Evolutionary conservation across 2,329 filamentous ascomycete species (phyloP), one percentile per base, ranked within the genome.

Genomic region (Onygenales sp.): DNA sequence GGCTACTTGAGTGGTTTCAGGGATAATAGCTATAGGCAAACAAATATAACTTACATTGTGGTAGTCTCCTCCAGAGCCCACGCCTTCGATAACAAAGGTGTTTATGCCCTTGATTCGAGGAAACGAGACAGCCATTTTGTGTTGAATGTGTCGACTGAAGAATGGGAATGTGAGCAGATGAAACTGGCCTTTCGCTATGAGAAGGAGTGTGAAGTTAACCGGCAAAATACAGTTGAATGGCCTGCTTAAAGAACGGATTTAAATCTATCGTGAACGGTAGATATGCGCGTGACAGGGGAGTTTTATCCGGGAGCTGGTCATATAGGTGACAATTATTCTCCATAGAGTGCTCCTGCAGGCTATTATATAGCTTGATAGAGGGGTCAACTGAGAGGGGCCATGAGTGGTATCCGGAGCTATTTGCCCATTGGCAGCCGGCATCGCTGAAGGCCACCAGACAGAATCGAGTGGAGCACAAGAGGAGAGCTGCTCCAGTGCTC

Each of bases 31-130:
- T 52, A 31, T 34, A 42, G n/a, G 17, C 21, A 36, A 14, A 43
- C 14, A 17, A 9, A 82, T 82, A 36, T 81, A 79, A 59, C 88
- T 80, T 63, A 95, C 91, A 78, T 96, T 95, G 77, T 96, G 91
- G 69, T 96, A 96, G 53, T 75, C 73, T 52, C 73, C 73, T 42
- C 73, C 73, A 21, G 72, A 74, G 43, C 73, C 73, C 4, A 75
- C 72, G 37, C 73, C 73, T 51, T 73, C 67, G 44, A 74, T 71
- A 51, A 75, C 58, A 61, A 73, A 75, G 17, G 73, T 74, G 51
- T 71, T 71, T 49, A 75, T 65, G 53, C 68, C 64, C 57, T 73
- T 74, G 55, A 75, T 75, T 55, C 63, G 66, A 55, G 73, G 73
- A 54, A 75, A 75, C 14, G 49, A 42, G 27, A 31, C 8, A 17